Conservation (phyloP, 2,329 filamentous ascomycete species). For the Coniella lustricola region DNA sequence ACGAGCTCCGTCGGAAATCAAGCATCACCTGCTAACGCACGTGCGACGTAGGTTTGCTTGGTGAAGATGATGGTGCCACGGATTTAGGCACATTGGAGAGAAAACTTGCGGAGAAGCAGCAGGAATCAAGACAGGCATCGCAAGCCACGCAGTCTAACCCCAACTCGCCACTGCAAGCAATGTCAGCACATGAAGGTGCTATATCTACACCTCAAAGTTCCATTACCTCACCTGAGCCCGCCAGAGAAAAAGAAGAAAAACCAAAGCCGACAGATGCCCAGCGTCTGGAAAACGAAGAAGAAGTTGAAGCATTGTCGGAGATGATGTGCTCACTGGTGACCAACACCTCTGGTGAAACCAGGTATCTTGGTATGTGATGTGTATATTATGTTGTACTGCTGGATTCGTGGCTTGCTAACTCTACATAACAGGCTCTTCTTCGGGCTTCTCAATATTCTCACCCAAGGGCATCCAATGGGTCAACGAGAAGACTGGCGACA, state of each 20-base stretch:
- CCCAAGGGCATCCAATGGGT: slow-evolving; percentile 98
- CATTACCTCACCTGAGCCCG: slow-evolving; percentile 46
- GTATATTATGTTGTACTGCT: no score
- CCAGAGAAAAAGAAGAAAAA: slow-evolving; percentile 27
- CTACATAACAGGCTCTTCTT: slow-evolving; percentile 66
- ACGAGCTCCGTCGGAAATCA: no score
- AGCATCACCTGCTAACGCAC: slow-evolving; percentile 4
- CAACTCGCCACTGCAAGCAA: slow-evolving; percentile 43
- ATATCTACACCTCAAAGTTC: slow-evolving; percentile 46
- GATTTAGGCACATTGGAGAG: slow-evolving; percentile 86
- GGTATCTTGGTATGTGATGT: slow-evolving; percentile 83
- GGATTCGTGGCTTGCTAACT: slow-evolving; percentile 9
- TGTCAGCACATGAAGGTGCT: slow-evolving; percentile 35
- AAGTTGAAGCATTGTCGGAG: slow-evolving; percentile 84
- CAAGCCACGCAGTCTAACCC: slow-evolving; percentile 41
- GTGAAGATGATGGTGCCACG: slow-evolving; percentile 78
- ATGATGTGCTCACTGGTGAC: slow-evolving; percentile 99
- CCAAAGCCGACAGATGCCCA: slow-evolving; percentile 29
- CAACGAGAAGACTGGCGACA: slow-evolving; percentile 94
- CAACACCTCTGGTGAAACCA: slow-evolving; percentile 87
- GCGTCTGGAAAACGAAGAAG: slow-evolving; percentile 46
- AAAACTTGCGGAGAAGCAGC: slow-evolving; percentile 53
- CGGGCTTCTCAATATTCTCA: slow-evolving; percentile 97
- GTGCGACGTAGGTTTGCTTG: slow-evolving; percentile 55
- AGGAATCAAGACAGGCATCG: slow-evolving; percentile 43